Percentiles rank a stretch among this genome's conserved stretches.
Conservation (phyloP, 1,284 basidiomycete genomes). For the Leccinum angustisporum region DNA sequence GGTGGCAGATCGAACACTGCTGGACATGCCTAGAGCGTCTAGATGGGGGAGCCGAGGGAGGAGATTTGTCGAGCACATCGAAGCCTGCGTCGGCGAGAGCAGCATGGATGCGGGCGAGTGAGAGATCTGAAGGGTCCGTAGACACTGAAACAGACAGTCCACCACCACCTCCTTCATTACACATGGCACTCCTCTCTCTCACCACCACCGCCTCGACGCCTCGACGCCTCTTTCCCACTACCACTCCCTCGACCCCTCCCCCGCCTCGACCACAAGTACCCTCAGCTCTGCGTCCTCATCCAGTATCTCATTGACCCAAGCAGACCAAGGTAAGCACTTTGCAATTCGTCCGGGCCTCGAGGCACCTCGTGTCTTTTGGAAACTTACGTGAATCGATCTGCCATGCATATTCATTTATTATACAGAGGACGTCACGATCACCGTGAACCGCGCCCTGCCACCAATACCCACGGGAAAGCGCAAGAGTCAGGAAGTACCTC, state of each 20-base stretch:
- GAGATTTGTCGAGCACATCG: no score
- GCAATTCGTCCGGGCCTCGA: conserved; percentile 21
- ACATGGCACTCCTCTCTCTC: conserved; percentile 31
- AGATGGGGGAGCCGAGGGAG: no score
- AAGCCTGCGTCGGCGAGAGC: no score
- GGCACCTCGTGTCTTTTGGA: conserved; percentile 29
- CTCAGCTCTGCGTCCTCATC: conserved; percentile 49
- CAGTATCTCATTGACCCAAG: conserved; percentile 48
- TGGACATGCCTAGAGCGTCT: no score
- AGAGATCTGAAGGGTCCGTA: conserved; percentile 8
- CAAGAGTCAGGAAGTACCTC: conserved; percentile 52
- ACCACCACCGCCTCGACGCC: conserved; percentile 29
- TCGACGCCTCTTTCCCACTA: conserved; percentile 33
- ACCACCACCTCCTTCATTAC: not conserved
- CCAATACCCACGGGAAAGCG: conserved; percentile 48
- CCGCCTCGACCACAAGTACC: conserved; percentile 35
- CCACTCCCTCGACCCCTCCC: conserved; percentile 40
- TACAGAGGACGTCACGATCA: conserved; percentile 70
- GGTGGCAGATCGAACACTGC: no score
- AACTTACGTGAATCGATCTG: conserved; percentile 37
- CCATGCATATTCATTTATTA: conserved; percentile 25
- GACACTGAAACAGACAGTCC: conserved; percentile 11
- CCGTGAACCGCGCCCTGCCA: conserved; percentile 44
- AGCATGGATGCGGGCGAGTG: no score
- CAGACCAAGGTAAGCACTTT: conserved; percentile 56